These are phyloP conservation scores for Barbatosphaeria neglecta DNA, from an alignment of 495 filamentous ascomycete species.

Conservation along the genomic window DNA sequence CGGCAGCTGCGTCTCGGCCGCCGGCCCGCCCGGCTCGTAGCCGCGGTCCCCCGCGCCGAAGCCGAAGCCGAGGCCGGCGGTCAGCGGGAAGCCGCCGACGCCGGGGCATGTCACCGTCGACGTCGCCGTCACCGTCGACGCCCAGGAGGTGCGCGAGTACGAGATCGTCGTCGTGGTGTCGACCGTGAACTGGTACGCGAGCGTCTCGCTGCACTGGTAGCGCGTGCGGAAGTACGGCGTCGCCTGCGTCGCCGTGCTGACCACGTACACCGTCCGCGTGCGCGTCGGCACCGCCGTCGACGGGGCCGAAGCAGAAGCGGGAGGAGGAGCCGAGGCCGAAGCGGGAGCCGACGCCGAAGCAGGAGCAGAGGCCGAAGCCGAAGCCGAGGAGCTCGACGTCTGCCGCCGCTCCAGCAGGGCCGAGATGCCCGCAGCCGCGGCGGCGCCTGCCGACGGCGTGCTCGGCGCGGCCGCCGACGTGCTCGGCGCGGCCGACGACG, in stretches of 20 bases:
- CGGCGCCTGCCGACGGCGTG: neutral
- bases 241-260: slow-evolving; percentile 1
- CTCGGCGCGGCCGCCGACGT: neutral
- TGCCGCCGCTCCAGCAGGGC: neutral
- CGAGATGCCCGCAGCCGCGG: neutral
- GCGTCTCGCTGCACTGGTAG: neutral
- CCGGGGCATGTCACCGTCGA: slow-evolving; percentile 1
- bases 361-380: neutral
- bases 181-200: slow-evolving; percentile 2
- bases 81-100: neutral
- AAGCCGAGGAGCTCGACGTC: neutral
- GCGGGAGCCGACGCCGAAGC: neutral
- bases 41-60: too few relatives aligned
- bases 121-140: slow-evolving; percentile 1
- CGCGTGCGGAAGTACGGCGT: neutral
- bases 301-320: too few relatives aligned
- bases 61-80: neutral
- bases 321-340: neutral
- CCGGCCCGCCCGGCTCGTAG: neutral
- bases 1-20: neutral
- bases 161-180: slow-evolving; percentile 2
- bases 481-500: neutral
- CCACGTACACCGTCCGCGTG: slow-evolving; percentile 1
- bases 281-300: neutral
- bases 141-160: neutral